Evolutionary conservation across 2,329 filamentous ascomycete species (phyloP).

Genomic region (Thermomyces lanuginosus): DNA sequence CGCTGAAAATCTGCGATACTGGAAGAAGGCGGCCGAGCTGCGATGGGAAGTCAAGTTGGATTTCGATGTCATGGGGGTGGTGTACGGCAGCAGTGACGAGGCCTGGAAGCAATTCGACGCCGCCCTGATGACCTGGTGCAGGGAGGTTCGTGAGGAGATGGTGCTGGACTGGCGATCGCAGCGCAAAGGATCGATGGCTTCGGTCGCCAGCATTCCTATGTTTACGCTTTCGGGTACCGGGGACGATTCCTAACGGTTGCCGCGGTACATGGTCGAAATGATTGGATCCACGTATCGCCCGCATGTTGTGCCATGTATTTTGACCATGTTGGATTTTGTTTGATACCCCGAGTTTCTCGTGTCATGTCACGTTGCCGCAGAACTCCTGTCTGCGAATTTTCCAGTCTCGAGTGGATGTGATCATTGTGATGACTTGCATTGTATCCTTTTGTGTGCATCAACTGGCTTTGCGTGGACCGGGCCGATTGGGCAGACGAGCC

Average conservation of each 20-base stretch:
- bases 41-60: constrained; percentile 77
- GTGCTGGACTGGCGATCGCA: constrained; percentile 47
- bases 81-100: constrained; percentile 50
- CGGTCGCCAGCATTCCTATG: constrained; percentile 4
- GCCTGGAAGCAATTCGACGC: constrained; percentile 70
- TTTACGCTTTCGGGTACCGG: too few species aligned
- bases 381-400: too few species aligned
- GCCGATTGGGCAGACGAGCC: too few species aligned
- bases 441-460: too few species aligned
- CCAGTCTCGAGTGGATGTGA: too few species aligned
- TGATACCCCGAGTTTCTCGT: constrained; percentile 13
- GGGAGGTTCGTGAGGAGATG: constrained; percentile 67
- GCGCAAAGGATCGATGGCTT: constrained; percentile 13
- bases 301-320: too few species aligned
- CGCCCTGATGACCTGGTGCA: constrained; percentile 70
- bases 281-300: too few species aligned
- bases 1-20: constrained; percentile 86
- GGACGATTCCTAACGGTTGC: too few species aligned
- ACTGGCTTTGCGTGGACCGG: too few species aligned
- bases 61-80: constrained; percentile 72
- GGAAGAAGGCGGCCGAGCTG: constrained; percentile 89
- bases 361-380: too few species aligned
- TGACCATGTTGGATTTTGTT: constrained; percentile 8
- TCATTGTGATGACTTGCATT: too few species aligned
- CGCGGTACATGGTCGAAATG: too few species aligned